These are phyloP conservation scores for Fusarium tanahbumbuense DNA, from an alignment of 2,329 filamentous ascomycete genomes.

Conservation along the genomic window DNA sequence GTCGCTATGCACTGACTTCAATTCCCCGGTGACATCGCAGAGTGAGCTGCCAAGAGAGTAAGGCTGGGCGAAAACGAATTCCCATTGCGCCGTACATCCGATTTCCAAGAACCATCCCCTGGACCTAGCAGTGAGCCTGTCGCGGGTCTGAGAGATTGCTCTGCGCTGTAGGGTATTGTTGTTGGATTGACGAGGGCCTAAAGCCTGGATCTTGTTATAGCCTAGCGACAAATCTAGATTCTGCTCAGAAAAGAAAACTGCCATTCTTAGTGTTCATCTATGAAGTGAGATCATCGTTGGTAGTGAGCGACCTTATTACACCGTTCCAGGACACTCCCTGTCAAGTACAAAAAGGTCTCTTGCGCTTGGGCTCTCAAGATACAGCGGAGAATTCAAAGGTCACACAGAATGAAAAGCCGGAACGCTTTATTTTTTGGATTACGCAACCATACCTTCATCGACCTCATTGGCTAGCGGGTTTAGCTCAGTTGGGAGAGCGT, in stretches of 20 bases:
- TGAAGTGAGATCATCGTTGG: fast-evolving
- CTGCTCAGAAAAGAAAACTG: neutral
- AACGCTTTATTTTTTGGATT: fast-evolving
- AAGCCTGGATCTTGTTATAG: neutral
- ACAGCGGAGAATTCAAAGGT: too few species aligned
- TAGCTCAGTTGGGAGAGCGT: slow-evolving; percentile 38
- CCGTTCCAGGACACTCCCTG: fast-evolving
- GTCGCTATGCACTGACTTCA: neutral
- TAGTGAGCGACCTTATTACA: neutral
- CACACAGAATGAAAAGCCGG: too few species aligned
- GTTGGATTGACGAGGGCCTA: neutral
- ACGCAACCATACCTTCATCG: neutral
- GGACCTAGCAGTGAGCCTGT: neutral
- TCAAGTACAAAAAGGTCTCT: fast-evolving
- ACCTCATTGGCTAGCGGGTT: slow-evolving; percentile 26
- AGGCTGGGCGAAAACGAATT: too few species aligned
- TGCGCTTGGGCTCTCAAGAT: too few species aligned
- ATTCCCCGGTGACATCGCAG: neutral
- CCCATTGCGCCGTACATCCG: neutral
- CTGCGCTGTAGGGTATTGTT: neutral
- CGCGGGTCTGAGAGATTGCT: neutral
- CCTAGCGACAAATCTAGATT: neutral
- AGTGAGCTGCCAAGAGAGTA: neutral
- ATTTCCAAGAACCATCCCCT: neutral
- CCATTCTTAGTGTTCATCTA: fast-evolving